Evolutionary conservation across 768 basidiomycete species (phyloP).

Genomic region (Amylocystis lapponica): DNA sequence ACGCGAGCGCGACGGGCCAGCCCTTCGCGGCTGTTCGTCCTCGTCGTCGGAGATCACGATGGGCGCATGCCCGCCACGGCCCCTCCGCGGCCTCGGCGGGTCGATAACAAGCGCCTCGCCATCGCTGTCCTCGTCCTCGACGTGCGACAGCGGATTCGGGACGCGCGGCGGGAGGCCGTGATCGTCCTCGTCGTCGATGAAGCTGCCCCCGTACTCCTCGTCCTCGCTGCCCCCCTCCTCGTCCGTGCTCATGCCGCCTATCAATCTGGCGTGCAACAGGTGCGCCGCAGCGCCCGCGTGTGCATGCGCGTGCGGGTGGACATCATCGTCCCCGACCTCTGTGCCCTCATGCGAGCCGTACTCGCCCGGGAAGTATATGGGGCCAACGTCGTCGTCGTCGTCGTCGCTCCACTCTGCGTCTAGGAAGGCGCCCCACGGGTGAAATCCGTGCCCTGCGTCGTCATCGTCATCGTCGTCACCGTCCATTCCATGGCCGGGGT

Average conservation of each 20-base stretch:
- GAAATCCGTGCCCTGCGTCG: conserved; percentile 6
- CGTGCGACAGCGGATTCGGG: background rate
- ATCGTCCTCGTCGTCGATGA: conserved; percentile 46
- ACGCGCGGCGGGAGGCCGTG: background rate
- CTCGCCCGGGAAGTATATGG: conserved; percentile 18
- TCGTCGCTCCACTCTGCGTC: conserved; percentile 4
- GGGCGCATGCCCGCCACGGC: no score
- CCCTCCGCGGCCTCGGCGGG: background rate
- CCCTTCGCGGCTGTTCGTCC: conserved; percentile 1
- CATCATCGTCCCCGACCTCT: conserved; percentile 21
- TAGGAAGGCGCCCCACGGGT: background rate
- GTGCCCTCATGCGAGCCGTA: conserved; percentile 21
- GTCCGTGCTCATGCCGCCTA: conserved; percentile 2
- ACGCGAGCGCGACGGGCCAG: background rate
- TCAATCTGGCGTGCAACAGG: background rate
- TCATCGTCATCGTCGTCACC: conserved; percentile 6
- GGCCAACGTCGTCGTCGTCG: conserved; percentile 5
- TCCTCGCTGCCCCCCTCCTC: conserved; percentile 21
- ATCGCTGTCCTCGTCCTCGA: background rate
- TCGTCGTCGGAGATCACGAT: conserved; percentile 12
- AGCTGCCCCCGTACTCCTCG: conserved; percentile 46
- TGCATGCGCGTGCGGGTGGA: background rate
- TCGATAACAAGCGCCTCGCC: background rate
- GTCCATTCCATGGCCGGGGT: conserved; percentile 42
- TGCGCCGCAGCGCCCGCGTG: background rate